Evolutionary conservation across 2,329 filamentous ascomycete genomes (phyloP).

Genomic region (Magnaporthales sp.): DNA sequence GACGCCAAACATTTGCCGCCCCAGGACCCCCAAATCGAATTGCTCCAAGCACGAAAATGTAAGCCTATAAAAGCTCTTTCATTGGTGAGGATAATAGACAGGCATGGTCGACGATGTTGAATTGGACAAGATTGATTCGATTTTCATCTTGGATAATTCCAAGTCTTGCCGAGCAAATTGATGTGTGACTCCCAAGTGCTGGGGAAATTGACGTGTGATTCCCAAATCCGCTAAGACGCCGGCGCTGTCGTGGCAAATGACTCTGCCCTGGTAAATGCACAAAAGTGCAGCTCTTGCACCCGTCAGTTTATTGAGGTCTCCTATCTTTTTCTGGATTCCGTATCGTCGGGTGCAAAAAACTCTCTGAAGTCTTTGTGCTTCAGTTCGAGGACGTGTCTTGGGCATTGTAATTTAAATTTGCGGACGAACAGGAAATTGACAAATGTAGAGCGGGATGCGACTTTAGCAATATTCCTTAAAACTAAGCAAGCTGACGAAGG

Average conservation of each 20-base stretch:
- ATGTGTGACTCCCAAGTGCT: not conserved
- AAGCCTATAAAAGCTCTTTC: too few species aligned
- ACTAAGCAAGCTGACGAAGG: too few species aligned
- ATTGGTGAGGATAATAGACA: too few species aligned
- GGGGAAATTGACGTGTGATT: not conserved
- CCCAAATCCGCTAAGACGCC: not conserved
- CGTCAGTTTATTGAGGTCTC: not conserved
- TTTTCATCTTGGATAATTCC: too few species aligned
- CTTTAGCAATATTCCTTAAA: too few species aligned
- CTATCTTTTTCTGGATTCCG: not conserved
- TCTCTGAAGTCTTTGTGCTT: not conserved
- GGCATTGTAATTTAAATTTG: not conserved
- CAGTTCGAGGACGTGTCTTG: not conserved
- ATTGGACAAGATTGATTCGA: too few species aligned
- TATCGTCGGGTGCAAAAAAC: not conserved
- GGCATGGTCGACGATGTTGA: too few species aligned
- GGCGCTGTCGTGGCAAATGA: not conserved
- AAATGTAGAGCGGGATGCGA: too few species aligned
- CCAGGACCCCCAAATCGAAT: too few species aligned
- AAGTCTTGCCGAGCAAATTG: not conserved
- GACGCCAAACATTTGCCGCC: too few species aligned
- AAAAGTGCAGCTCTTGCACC: not conserved
- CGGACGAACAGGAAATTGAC: too few species aligned
- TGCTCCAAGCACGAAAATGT: too few species aligned
- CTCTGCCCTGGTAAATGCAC: not conserved